Evolutionary conservation across 1,284 basidiomycete species (phyloP).

Genomic region (Mycena citricolor): DNA sequence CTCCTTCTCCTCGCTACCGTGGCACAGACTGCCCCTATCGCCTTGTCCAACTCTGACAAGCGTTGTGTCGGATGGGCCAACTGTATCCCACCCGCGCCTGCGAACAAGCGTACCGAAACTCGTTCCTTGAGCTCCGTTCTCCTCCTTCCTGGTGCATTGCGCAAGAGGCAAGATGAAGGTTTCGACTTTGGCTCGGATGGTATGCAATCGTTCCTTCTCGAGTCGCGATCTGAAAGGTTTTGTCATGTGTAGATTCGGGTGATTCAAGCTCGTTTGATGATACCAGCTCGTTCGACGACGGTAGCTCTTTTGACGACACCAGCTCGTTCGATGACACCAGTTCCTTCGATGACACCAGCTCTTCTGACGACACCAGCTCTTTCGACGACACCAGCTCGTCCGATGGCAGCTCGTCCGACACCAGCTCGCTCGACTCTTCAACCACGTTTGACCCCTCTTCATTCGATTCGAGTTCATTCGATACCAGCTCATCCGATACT

Average conservation of each 20-base stretch:
- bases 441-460: too few species aligned
- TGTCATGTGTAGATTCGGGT: too few species aligned
- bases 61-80: slow-evolving; percentile 14
- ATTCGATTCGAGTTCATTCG: too few species aligned
- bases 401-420: slow-evolving; percentile 1
- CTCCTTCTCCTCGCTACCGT: slow-evolving; percentile 12
- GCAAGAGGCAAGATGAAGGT: slow-evolving; percentile 12
- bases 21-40: slow-evolving; percentile 19
- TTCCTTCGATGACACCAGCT: neutral
- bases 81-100: slow-evolving; percentile 6
- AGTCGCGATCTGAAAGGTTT: too few species aligned
- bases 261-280: neutral
- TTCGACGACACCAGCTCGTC: slow-evolving; percentile 2
- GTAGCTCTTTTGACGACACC: neutral
- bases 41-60: slow-evolving; percentile 6
- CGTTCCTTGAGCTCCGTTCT: too few species aligned
- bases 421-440: too few species aligned
- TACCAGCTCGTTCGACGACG: neutral
- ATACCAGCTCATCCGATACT: too few species aligned
- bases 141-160: too few species aligned
- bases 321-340: neutral
- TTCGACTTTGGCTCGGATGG: slow-evolving; percentile 3
- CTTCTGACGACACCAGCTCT: neutral
- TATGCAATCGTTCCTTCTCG: neutral
- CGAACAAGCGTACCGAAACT: too few species aligned